Percentiles rank a stretch among this genome's conserved stretches.
phyloP scores from a whole-genome alignment of 1,284 basidiomycete genomes.

The Singerocomus inundabilis region DNA sequence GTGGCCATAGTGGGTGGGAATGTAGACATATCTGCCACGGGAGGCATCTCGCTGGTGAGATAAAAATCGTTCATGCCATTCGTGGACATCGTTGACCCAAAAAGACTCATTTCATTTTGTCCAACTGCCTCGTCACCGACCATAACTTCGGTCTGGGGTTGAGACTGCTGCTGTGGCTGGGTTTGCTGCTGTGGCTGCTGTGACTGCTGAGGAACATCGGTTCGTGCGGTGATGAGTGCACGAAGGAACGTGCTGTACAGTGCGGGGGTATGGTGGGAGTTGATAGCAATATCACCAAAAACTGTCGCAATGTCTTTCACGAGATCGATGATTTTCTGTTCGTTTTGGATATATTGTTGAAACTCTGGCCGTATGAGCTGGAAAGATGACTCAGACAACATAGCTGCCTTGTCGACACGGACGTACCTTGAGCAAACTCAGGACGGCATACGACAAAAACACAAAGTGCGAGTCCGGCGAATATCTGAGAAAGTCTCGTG shows the following conservation, averaged over 20 bases:
- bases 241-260: slow-evolving; percentile 86
- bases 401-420: background rate
- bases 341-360: slow-evolving; percentile 71
- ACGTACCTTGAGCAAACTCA: slow-evolving; percentile 83
- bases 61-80: slow-evolving; percentile 52
- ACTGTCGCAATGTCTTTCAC: slow-evolving; percentile 80
- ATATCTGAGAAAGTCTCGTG: slow-evolving; percentile 77
- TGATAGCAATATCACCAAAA: slow-evolving; percentile 72
- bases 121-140: slow-evolving; percentile 23
- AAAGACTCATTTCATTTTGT: slow-evolving; percentile 30
- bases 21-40: slow-evolving; percentile 71
- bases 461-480: slow-evolving; percentile 92
- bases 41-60: slow-evolving; percentile 77
- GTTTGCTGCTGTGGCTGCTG: slow-evolving; percentile 8
- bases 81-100: slow-evolving; percentile 20
- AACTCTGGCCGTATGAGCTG: slow-evolving; percentile 83
- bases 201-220: slow-evolving; percentile 38
- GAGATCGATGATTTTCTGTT: slow-evolving; percentile 67
- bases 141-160: slow-evolving; percentile 24
- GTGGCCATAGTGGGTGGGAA: slow-evolving; percentile 81
- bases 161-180: slow-evolving; percentile 22
- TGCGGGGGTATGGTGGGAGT: slow-evolving; percentile 78
- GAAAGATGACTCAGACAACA: slow-evolving; percentile 9
- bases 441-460: slow-evolving; percentile 83
- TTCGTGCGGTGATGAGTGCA: slow-evolving; percentile 67